A percentile compares a stretch with the other conserved stretches of the same genome.
Conservation (phyloP, 257 asterid species). For the Nicotiana benthamiana region DNA sequence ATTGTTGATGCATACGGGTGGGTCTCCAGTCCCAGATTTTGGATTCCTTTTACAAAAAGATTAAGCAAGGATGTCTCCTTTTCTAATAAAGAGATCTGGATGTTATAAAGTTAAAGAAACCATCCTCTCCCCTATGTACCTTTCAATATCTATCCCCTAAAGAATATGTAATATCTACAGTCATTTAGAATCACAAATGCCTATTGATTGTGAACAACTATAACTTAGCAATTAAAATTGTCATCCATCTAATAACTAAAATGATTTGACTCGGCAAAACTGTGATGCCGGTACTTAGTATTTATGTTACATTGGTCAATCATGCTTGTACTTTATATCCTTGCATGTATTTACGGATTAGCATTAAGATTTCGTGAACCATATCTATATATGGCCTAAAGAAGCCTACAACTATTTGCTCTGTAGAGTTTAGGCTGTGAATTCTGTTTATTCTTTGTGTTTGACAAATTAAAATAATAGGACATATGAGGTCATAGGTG, state of each 20-base stretch:
- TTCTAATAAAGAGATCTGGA: background rate
- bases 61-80: background rate
- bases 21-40: conserved; percentile 23
- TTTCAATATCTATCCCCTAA: background rate
- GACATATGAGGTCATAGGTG: background rate
- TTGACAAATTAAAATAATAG: background rate
- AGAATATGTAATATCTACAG: background rate
- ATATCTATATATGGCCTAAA: background rate
- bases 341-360: background rate
- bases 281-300: background rate
- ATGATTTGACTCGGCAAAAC: background rate
- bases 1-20: conserved; percentile 99
- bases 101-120: background rate
- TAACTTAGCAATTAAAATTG: background rate
- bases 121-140: background rate
- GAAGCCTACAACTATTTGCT: background rate
- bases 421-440: background rate
- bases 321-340: conserved; percentile 1
- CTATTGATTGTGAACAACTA: background rate
- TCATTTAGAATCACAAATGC: background rate
- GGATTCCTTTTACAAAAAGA: background rate
- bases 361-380: background rate
- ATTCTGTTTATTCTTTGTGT: background rate
- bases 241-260: background rate
- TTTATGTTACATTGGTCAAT: background rate